Base-by-base conservation (phyloP, 2,329 filamentous ascomycete species). In the Stylonectria norvegica region DNA sequence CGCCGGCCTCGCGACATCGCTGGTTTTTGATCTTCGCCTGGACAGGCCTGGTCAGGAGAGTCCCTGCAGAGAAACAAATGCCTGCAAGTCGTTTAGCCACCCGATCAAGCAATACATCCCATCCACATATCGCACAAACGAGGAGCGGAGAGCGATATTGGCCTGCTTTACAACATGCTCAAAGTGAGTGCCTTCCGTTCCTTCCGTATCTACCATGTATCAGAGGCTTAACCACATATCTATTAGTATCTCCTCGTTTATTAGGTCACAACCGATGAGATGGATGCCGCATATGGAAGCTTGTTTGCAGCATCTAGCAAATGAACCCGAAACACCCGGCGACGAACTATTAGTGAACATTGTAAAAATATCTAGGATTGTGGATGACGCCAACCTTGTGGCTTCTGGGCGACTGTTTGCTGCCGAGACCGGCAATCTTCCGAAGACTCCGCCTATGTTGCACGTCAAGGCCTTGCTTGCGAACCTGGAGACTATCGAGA, bases 201-300 rank as follows among this genome's bases (percentile, higher is more conserved):
- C 22, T 12, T 12, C 22, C 22, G 12, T 25, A 7, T 25, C 12
- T 12, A 12, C 22, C 12, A 12, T 7, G 7, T 25, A 25, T 7
- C 22, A 7, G 22, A 25, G 12, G 12, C 7, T 25, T 25, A 12
- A 7, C 8, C 16, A 22, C 17, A 5, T 20, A 9, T 12, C 9
- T 28, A 2, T 5, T 31, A 57, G 52, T 4, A 42, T 52, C 5
- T 40, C 50, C 2, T 44, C 42, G 19, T 52, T 52, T 22, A 38
- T 53, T 3, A 65, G 65, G 18, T 58, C 64, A n/a, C 71, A 76
- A 23, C 49, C 66, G 5, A 59, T 80, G 47, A 64, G 63, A 10
- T 82, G 77, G 77, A 78, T 70, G 0, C 48, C 68, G 2, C 67
- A 76, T 29, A 69, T 81, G 62, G 76, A 79, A 23, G 74, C 78